These are phyloP conservation scores for Populus deltoides DNA, from an alignment of 345 rosid genomes.

Conservation along the genomic window DNA sequence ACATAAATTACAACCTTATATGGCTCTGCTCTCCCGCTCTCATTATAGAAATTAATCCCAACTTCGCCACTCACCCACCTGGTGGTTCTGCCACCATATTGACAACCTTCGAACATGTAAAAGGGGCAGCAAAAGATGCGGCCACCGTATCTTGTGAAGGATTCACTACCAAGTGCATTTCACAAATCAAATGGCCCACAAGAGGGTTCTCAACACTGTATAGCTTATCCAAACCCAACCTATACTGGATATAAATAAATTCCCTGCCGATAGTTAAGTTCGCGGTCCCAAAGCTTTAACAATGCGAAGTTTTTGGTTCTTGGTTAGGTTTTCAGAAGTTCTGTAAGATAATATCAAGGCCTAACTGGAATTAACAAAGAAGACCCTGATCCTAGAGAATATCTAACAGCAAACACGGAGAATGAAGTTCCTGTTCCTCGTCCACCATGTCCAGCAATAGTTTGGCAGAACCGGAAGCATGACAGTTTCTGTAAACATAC, in stretches of 20 bases:
- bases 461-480: neutral
- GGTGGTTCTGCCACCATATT: neutral
- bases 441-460: neutral
- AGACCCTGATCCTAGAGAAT: neutral
- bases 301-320: no score
- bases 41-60: neutral
- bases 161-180: no score
- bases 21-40: neutral
- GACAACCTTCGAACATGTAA: neutral
- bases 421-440: neutral
- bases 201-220: neutral
- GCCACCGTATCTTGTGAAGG: neutral
- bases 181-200: neutral
- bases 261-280: neutral
- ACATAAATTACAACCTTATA: no score
- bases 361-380: neutral
- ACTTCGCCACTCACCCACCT: neutral
- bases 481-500: neutral
- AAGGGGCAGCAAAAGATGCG: neutral
- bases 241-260: neutral
- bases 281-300: neutral
- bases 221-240: neutral
- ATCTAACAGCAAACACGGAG: neutral
- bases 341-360: neutral
- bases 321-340: no score